phyloP scores from a whole-genome alignment of 257 asterid species.

The Plantago major region DNA sequence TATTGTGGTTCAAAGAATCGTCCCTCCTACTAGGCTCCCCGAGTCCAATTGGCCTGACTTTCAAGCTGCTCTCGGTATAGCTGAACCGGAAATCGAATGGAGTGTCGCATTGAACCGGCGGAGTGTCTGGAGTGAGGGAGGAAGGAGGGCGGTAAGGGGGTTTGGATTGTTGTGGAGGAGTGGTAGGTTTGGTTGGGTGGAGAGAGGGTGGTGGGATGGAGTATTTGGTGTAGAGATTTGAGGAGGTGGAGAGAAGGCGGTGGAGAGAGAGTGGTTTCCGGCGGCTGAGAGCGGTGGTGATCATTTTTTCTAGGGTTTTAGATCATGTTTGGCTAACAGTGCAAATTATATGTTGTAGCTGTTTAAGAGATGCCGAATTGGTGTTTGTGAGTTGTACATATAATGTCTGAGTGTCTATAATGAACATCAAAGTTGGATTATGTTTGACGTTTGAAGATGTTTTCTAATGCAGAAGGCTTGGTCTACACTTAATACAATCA shows the following conservation, averaged over 20 bases:
- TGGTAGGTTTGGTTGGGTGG: conserved; percentile 34
- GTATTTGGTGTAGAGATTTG: conserved; percentile 61
- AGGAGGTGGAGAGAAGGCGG: conserved; percentile 36
- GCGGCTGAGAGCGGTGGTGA: conserved; percentile 25
- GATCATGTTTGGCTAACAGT: too few species aligned
- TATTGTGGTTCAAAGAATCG: too few species aligned
- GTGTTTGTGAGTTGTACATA: too few species aligned
- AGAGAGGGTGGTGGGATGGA: conserved; percentile 59
- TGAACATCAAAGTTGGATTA: too few species aligned
- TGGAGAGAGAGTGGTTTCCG: conserved; percentile 32
- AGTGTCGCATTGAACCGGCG: conserved; percentile 45
- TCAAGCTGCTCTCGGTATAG: conserved; percentile 77
- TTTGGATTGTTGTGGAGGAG: conserved; percentile 34
- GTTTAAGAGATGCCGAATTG: too few species aligned
- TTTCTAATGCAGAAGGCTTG: too few species aligned
- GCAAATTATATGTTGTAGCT: too few species aligned
- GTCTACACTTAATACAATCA: too few species aligned
- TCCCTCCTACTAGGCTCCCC: conserved; percentile 91
- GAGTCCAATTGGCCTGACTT: conserved; percentile 75
- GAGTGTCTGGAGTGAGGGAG: conserved; percentile 49
- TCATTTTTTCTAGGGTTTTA: conserved; percentile 32
- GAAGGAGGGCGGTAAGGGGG: conserved; percentile 86
- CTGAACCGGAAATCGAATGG: conserved; percentile 97
- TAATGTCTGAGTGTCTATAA: too few species aligned
- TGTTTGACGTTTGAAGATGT: too few species aligned